phyloP scores from a whole-genome alignment of 495 filamentous ascomycete species.

The Xylaria scruposa region DNA sequence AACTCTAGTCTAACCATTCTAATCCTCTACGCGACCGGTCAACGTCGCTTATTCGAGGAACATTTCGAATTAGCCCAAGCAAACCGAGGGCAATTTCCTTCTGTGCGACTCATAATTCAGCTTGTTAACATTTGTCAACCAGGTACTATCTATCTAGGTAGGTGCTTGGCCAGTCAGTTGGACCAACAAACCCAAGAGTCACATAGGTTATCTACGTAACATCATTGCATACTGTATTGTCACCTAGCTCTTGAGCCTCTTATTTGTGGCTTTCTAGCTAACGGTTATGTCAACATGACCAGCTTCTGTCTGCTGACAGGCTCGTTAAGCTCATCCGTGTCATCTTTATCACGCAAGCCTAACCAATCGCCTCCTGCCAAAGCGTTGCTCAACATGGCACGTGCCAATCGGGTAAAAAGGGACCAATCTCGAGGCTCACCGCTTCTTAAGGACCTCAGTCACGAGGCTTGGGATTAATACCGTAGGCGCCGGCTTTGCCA shows the following conservation, averaged over 20 bases:
- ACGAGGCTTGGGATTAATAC: conserved; percentile 9
- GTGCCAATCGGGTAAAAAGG: not conserved
- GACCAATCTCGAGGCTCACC: conserved; percentile 21
- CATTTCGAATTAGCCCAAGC: not conserved
- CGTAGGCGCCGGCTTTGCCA: conserved; percentile 22
- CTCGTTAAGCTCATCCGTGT: conserved; percentile 4
- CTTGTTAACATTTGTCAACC: not conserved
- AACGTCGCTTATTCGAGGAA: conserved; percentile 3
- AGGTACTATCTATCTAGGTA: not conserved
- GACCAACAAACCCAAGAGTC: not conserved
- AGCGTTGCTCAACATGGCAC: conserved; percentile 5
- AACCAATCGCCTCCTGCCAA: not conserved
- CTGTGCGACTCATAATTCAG: not conserved
- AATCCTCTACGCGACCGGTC: not conserved
- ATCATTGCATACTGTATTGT: not conserved
- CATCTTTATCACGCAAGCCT: conserved; percentile 7
- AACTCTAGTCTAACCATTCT: not conserved
- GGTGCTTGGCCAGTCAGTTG: not conserved
- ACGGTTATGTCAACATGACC: not conserved
- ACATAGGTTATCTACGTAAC: not conserved
- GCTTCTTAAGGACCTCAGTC: conserved; percentile 18
- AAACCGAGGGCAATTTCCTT: not conserved
- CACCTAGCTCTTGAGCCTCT: conserved; percentile 10
- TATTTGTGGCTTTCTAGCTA: conserved; percentile 12
- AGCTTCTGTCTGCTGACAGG: not conserved